Base-by-base conservation (phyloP, 768 basidiomycete species). In the Hemileccinum impolitum region DNA sequence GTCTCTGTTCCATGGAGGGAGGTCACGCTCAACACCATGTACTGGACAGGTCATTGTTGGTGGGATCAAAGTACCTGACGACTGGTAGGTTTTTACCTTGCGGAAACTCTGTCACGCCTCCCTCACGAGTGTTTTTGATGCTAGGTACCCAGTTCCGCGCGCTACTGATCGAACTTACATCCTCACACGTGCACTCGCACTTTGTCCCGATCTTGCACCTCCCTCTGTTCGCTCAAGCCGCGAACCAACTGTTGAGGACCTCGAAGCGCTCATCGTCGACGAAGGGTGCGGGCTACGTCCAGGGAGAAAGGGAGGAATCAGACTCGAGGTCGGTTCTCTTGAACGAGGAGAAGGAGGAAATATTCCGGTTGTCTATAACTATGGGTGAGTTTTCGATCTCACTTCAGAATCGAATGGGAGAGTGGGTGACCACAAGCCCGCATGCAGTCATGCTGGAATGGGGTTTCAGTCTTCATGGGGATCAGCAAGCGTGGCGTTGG, bases 391-490 rank as follows among this genome's bases (percentile, higher is more conserved):
- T 6, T 39, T 39, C 15, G 8, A 9, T 38, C n/a, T 28, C 5
- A 14, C 12, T 34, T 28, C 18, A 19, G 32, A 4, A 11, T 23
- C 3, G 23, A 10, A 23, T 38, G 35, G 11, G 28, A n/a, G 4
- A 30, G 11, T 30, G 28, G 28, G 28, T 30, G 28, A 30, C 8
- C 8, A 4, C 36, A 34, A 10, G 18, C n/a, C 35, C 8, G 14
- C 18, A 9, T 11, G 18, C 11, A 37, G 37, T 38, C 37, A 38
- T 21, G 18, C 18, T 38, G 37, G 37, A 9, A 78, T 73, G 52
- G 84, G 83, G 1, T 87, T 76, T 53, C 78, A 81, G 50, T 74
- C 79, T 3, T 83, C 82, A 0, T 86, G 82, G 84, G 84, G 81
- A 1, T 80, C 76, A 3, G 84, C 85, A 8, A 68, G 67, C 4